Evolutionary conservation across 2,329 filamentous ascomycete genomes (phyloP).

Genomic region (Apiospora koreana): DNA sequence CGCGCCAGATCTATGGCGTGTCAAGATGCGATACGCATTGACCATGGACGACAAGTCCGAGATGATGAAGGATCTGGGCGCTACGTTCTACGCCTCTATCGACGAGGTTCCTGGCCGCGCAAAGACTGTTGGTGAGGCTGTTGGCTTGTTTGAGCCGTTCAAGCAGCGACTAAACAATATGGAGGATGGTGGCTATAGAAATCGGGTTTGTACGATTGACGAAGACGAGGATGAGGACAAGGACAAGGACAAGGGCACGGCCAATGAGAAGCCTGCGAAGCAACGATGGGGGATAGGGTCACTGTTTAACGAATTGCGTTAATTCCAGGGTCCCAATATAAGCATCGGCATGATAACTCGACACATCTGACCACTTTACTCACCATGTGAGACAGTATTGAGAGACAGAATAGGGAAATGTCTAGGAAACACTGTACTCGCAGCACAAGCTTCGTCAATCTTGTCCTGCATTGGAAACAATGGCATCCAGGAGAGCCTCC

Average conservation of each 20-base stretch:
- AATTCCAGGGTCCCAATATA: background rate
- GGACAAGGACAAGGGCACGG: background rate
- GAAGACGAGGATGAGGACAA: background rate
- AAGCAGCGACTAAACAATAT: background rate
- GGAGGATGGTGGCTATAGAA: too few relatives aligned
- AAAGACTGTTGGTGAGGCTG: slow-evolving; percentile 5
- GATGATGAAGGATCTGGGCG: background rate
- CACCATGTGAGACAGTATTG: too few relatives aligned
- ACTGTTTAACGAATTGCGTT: background rate
- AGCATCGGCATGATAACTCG: too few relatives aligned
- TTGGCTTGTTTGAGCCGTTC: slow-evolving; percentile 10
- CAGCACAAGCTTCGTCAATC: too few relatives aligned
- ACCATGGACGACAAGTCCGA: slow-evolving; percentile 9
- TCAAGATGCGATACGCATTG: slow-evolving; percentile 8
- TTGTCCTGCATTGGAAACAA: too few relatives aligned
- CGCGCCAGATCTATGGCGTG: background rate
- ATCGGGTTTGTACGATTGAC: too few relatives aligned
- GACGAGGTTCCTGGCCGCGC: slow-evolving; percentile 3
- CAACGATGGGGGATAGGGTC: background rate
- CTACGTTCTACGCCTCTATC: background rate
- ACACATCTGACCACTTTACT: too few relatives aligned
- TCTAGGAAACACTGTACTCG: too few relatives aligned
- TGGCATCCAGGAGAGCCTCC: too few relatives aligned
- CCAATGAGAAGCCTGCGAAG: too few relatives aligned
- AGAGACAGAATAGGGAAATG: too few relatives aligned